phyloP scores from a whole-genome alignment of 2,329 filamentous ascomycete genomes.

The Fusarium sp. region DNA sequence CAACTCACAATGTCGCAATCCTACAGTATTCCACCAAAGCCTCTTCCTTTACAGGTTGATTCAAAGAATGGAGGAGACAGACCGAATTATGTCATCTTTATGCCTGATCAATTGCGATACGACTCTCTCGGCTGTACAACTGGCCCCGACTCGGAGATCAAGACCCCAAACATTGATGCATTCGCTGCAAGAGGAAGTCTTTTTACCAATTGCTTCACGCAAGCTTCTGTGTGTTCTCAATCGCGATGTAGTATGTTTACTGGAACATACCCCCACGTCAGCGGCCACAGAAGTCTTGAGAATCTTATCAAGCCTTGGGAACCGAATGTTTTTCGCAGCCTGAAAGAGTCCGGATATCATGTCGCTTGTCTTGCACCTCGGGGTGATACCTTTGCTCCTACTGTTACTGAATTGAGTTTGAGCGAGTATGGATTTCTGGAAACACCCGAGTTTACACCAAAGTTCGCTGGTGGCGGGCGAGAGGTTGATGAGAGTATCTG shows the following conservation, averaged over 20 bases:
- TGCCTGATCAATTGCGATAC: slow-evolving; percentile 61
- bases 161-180: slow-evolving; percentile 56
- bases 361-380: slow-evolving; percentile 58
- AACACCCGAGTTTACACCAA: slow-evolving; percentile 50
- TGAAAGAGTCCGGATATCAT: slow-evolving; percentile 59
- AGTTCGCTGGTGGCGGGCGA: slow-evolving; percentile 39
- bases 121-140: slow-evolving; percentile 55
- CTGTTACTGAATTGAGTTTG: slow-evolving; percentile 57
- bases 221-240: slow-evolving; percentile 60
- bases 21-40: slow-evolving; percentile 28
- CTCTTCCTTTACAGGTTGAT: slow-evolving; percentile 37
- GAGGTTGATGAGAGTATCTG: slow-evolving; percentile 52
- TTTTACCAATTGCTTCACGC: slow-evolving; percentile 59
- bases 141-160: slow-evolving; percentile 41
- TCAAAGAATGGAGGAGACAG: slow-evolving; percentile 44
- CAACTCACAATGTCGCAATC: slow-evolving; percentile 20
- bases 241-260: slow-evolving; percentile 61
- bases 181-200: slow-evolving; percentile 52
- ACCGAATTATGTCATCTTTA: slow-evolving; percentile 57
- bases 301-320: slow-evolving; percentile 62
- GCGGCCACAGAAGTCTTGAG: slow-evolving; percentile 57
- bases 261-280: slow-evolving; percentile 58
- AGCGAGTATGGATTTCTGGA: slow-evolving; percentile 59
- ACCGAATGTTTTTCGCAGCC: slow-evolving; percentile 57
- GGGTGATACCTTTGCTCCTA: slow-evolving; percentile 56